Percentiles rank a stretch among this genome's conserved stretches.
Evolutionary conservation across 2,329 filamentous ascomycete species (phyloP).

Genomic region (Ascochyta viciae-villosae): DNA sequence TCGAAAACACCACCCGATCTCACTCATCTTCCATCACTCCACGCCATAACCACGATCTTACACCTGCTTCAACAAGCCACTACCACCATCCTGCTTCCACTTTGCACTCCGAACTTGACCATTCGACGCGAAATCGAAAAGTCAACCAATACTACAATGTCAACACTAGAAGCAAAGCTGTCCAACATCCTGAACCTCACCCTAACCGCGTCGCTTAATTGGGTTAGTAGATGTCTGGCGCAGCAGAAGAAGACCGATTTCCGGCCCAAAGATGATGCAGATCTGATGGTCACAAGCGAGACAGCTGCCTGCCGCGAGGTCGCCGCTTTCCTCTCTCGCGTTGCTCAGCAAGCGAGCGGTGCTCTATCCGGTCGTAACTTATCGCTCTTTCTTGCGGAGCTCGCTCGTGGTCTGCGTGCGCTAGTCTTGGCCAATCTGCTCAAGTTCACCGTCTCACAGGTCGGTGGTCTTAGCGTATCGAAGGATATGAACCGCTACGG

Average conservation of each 20-base stretch:
- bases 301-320: slow-evolving; percentile 85
- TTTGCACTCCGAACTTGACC: slow-evolving; percentile 88
- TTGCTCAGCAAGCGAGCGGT: slow-evolving; percentile 67
- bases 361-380: slow-evolving; percentile 86
- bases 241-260: slow-evolving; percentile 90
- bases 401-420: slow-evolving; percentile 78
- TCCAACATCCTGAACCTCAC: slow-evolving; percentile 73
- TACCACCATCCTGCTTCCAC: slow-evolving; percentile 84
- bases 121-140: slow-evolving; percentile 90
- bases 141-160: slow-evolving; percentile 74
- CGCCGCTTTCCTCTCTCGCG: slow-evolving; percentile 77
- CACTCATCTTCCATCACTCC: slow-evolving; percentile 78
- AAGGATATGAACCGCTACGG: slow-evolving; percentile 97
- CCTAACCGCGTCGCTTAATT: slow-evolving; percentile 76
- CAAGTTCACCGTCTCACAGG: slow-evolving; percentile 90
- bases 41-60: slow-evolving; percentile 84
- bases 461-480: slow-evolving; percentile 91
- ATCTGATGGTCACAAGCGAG: slow-evolving; percentile 54
- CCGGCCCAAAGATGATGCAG: slow-evolving; percentile 79
- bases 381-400: slow-evolving; percentile 80
- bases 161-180: slow-evolving; percentile 84
- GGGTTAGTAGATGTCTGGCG: slow-evolving; percentile 74
- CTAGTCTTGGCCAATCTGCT: slow-evolving; percentile 93
- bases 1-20: slow-evolving; percentile 88
- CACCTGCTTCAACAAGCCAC: slow-evolving; percentile 95